Conservation (phyloP, 2,329 filamentous ascomycete species). For the Macrophomina tecta region DNA sequence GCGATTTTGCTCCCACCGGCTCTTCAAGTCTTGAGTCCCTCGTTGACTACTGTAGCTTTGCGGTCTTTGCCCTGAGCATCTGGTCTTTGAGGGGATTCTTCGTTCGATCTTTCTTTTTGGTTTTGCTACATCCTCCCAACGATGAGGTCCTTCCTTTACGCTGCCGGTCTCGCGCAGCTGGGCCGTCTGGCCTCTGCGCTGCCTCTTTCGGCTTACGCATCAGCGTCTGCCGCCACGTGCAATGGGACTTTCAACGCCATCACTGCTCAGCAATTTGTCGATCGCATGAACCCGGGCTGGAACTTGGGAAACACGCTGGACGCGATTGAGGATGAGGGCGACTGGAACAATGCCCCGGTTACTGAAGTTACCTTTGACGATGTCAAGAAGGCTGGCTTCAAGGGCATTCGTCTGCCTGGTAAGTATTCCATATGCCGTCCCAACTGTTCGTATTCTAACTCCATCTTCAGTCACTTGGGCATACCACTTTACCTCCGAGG, state of each 20-base stretch:
- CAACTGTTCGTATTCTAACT: constrained; percentile 11
- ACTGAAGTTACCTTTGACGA: constrained; percentile 57
- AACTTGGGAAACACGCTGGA: constrained; percentile 68
- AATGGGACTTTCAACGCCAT: constrained; percentile 48
- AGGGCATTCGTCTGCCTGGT: constrained; percentile 62
- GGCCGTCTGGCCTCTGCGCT: constrained; percentile 1
- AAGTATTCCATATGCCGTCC: constrained; percentile 11
- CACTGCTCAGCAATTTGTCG: constrained; percentile 55
- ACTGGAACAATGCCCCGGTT: constrained; percentile 64
- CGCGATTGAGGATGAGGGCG: constrained; percentile 61
- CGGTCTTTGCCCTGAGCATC: constrained; percentile 9
- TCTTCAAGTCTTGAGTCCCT: not conserved
- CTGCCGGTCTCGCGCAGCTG: constrained; percentile 21
- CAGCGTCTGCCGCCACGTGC: constrained; percentile 12
- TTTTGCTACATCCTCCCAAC: not conserved
- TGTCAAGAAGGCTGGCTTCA: constrained; percentile 62
- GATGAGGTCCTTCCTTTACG: constrained; percentile 23
- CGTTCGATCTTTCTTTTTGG: not conserved
- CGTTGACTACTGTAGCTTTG: not conserved
- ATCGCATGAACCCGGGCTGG: constrained; percentile 62
- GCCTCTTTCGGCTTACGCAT: constrained; percentile 3
- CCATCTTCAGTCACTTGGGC: constrained; percentile 60
- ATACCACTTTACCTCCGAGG: constrained; percentile 59
- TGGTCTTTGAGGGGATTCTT: constrained; percentile 7
- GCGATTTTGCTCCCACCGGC: not conserved